Base-by-base conservation (phyloP, 1,284 basidiomycete genomes). In the Anthracocystis panici-leucophaei region DNA sequence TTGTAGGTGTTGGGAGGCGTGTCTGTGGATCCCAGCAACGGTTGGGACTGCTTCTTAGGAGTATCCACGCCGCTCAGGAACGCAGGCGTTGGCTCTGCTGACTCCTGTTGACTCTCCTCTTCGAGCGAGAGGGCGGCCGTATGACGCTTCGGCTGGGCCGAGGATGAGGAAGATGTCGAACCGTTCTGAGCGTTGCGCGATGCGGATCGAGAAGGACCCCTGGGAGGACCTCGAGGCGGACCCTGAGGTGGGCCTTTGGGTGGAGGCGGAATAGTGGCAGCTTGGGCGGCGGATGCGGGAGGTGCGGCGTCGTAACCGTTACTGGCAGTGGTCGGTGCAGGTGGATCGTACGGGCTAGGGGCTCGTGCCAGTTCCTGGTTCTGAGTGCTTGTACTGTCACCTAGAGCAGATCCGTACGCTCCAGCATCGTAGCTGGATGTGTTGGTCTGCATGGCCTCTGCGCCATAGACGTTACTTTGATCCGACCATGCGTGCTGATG, bases 221-320 rank as follows among this genome's bases (percentile, higher is more conserved):
- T 51, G 9, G 76, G 62, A n/a, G 76, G 76, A 18, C 76, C 73
- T 33, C 38, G 50, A 5, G 73, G 68, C 27, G 76, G 76, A 4
- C 63, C 62, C 29, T 57, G 54, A 5, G 67, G 62, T 18, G 59
- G 60, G 8, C 53, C 57, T 33, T 61, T 60, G 3, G 64, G 59
- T 23, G 64, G 57, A 11, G 66, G 60, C 21, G 57, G 75, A 27
- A 52, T 21, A 20, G 38, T 41, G 4, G 60, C 46, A 38, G 54
- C 23, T 29, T 48, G 46, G 5, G 64, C 40, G 49, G 40, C 12
- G 7, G 57, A n/a, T 3, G 33, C 12, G 1, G 58, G 27, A 46
- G 65, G 50, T 14, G 57, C 48, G 14, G 69, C 38, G 38, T 65
- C 57, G 11, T 62, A 38, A 45, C 49, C 49, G 11, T 27, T 23